phyloP scores from a whole-genome alignment of 2,329 filamentous ascomycete species.

The Sclerotinia spermophila region DNA sequence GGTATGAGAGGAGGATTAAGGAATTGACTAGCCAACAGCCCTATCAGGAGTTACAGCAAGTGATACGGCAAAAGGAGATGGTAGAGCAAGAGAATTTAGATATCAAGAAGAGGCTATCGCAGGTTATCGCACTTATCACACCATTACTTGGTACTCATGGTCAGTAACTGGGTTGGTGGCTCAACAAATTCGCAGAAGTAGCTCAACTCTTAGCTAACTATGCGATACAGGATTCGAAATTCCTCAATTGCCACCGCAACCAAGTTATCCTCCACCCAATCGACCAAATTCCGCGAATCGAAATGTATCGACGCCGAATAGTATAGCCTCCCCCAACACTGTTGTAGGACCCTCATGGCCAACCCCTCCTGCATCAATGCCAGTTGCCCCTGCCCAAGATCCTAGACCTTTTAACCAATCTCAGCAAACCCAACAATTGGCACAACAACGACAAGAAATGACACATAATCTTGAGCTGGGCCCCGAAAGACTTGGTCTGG shows the following conservation, averaged over 20 bases:
- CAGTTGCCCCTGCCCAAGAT: conserved; percentile 32
- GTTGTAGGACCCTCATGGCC: conserved; percentile 35
- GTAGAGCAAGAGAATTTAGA: conserved; percentile 78
- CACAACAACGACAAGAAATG: conserved; percentile 48
- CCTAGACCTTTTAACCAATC: conserved; percentile 26
- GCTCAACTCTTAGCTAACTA: background rate
- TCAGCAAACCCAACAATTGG: conserved; percentile 37
- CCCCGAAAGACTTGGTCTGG: conserved; percentile 66
- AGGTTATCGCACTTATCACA: conserved; percentile 61
- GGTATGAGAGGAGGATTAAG: conserved; percentile 69
- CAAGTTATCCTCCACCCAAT: conserved; percentile 31
- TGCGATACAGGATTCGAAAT: conserved; percentile 24
- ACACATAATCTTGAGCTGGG: conserved; percentile 57
- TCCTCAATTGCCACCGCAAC: conserved; percentile 25
- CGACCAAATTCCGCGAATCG: conserved; percentile 34
- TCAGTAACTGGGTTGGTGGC: conserved; percentile 25
- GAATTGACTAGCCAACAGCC: conserved; percentile 74
- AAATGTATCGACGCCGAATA: conserved; percentile 42
- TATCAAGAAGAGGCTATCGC: conserved; percentile 64
- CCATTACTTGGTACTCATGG: conserved; percentile 47
- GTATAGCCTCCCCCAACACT: conserved; percentile 39
- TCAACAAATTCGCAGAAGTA: background rate
- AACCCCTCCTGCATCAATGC: conserved; percentile 28
- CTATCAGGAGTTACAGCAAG: conserved; percentile 77
- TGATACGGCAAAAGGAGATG: conserved; percentile 69